Conservation (phyloP, 2,329 filamentous ascomycete genomes). For the Trichoderma semiorbis region DNA sequence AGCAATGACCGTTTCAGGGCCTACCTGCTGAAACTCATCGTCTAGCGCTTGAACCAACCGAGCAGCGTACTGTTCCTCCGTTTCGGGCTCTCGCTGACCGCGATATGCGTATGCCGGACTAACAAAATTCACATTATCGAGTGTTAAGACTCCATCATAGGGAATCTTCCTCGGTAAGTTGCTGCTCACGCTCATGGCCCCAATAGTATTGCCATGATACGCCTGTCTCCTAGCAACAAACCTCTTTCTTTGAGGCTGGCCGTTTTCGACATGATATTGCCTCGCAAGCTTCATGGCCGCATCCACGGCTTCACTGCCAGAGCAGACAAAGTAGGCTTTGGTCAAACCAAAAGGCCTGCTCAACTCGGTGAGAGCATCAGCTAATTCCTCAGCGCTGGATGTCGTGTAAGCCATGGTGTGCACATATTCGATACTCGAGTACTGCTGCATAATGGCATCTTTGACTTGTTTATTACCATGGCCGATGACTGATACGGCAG, state of each 20-base stretch:
- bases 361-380: conserved; percentile 34
- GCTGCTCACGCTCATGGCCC: conserved; percentile 62
- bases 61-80: conserved; percentile 55
- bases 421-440: conserved; percentile 51
- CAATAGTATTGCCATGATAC: conserved; percentile 54
- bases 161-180: conserved; percentile 57
- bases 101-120: conserved; percentile 67
- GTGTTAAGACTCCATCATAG: conserved; percentile 45
- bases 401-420: conserved; percentile 41
- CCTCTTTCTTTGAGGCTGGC: conserved; percentile 32
- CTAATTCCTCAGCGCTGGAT: conserved; percentile 44
- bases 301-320: conserved; percentile 42
- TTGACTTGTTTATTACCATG: conserved; percentile 60
- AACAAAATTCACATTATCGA: conserved; percentile 53
- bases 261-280: conserved; percentile 45
- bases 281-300: conserved; percentile 47
- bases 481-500: conserved; percentile 57
- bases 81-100: conserved; percentile 48
- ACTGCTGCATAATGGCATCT: conserved; percentile 57
- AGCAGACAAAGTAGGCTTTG: conserved; percentile 37
- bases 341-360: conserved; percentile 36
- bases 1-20: conserved; percentile 63
- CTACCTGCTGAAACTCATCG: conserved; percentile 60
- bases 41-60: conserved; percentile 64
- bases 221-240: conserved; percentile 43